Evolutionary conservation across 1,284 basidiomycete species (phyloP).

Genomic region (Trametes versicolor): DNA sequence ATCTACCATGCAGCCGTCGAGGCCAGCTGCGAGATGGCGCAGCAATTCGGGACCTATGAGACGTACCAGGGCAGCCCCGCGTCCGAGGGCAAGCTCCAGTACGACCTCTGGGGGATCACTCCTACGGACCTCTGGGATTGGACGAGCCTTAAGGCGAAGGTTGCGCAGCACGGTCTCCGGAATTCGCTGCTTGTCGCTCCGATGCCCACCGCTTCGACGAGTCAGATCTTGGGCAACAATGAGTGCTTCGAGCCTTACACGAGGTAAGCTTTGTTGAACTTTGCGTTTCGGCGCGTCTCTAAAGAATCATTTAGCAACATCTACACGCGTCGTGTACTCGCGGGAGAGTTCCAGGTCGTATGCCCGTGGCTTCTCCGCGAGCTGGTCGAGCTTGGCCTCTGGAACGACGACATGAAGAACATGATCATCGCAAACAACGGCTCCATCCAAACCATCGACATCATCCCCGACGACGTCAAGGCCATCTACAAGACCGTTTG

Average conservation of each 20-base stretch:
- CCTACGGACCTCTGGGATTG: conserved; percentile 98
- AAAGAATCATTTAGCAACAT: conserved; percentile 77
- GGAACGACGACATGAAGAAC: conserved; percentile 99
- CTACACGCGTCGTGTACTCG: conserved; percentile 98
- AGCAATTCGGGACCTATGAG: conserved; percentile 86
- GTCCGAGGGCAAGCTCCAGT: conserved; percentile 90
- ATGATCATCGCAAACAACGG: conserved; percentile 98
- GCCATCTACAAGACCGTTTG: conserved; percentile 99
- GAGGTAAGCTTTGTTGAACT: conserved; percentile 57
- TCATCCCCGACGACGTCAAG: conserved; percentile 91
- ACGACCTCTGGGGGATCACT: conserved; percentile 94
- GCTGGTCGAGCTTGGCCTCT: conserved; percentile 94
- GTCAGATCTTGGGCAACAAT: conserved; percentile 98
- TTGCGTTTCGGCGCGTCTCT: conserved; percentile 1
- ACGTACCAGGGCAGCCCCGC: conserved; percentile 95
- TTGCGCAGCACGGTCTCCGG: conserved; percentile 87
- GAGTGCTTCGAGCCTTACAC: conserved; percentile 99
- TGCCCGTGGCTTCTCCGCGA: conserved; percentile 99
- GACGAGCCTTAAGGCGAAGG: conserved; percentile 88
- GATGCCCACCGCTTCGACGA: conserved; percentile 99
- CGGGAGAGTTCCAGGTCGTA: conserved; percentile 99
- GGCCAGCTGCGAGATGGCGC: conserved; percentile 91
- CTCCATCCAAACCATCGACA: conserved; percentile 91
- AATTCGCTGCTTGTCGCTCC: conserved; percentile 97
- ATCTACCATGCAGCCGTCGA: conserved; percentile 98